Evolutionary conservation across 306 rosid species (phyloP).

Genomic region (Trichosanthes truncata): DNA sequence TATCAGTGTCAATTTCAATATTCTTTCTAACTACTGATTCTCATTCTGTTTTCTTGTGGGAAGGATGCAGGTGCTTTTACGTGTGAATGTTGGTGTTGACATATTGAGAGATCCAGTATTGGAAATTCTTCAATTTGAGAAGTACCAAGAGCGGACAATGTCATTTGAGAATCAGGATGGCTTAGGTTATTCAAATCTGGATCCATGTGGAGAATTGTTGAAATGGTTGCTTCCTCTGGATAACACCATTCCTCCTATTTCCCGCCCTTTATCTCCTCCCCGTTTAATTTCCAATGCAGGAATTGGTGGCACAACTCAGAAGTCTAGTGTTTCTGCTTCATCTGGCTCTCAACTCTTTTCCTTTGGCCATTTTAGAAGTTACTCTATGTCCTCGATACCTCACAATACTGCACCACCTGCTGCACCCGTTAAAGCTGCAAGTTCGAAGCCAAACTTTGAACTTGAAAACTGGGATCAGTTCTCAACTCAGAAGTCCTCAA

Average conservation of each 20-base stretch:
- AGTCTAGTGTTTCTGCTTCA: slow-evolving; percentile 33
- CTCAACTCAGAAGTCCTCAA: slow-evolving; percentile 38
- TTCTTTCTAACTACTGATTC: slow-evolving; percentile 27
- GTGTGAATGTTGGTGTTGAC: slow-evolving; percentile 65
- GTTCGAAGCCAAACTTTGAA: slow-evolving; percentile 77
- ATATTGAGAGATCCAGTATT: slow-evolving; percentile 67
- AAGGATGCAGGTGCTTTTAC: slow-evolving; percentile 97
- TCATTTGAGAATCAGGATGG: slow-evolving; percentile 30
- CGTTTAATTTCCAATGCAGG: slow-evolving; percentile 41
- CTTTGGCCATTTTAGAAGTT: slow-evolving; percentile 71
- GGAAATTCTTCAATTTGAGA: slow-evolving; percentile 94
- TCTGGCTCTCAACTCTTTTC: slow-evolving; percentile 63
- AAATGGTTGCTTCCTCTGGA: slow-evolving; percentile 93
- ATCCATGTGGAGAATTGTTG: slow-evolving; percentile 68
- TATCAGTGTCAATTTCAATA: slow-evolving; percentile 13
- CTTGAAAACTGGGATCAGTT: slow-evolving; percentile 66
- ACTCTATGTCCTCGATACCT: slow-evolving; percentile 93
- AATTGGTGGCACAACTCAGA: slow-evolving; percentile 44
- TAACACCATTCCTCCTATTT: slow-evolving; percentile 38
- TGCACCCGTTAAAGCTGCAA: slow-evolving; percentile 49
- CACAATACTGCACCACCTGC: slow-evolving; percentile 40
- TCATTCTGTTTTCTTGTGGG: slow-evolving; percentile 53
- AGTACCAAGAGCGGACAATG: slow-evolving; percentile 36
- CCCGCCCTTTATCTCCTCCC: slow-evolving; percentile 53
- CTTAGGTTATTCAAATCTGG: slow-evolving; percentile 35